These are phyloP conservation scores for Omphalotus guepiniiformis DNA, from an alignment of 768 basidiomycete genomes.

Conservation along the genomic window DNA sequence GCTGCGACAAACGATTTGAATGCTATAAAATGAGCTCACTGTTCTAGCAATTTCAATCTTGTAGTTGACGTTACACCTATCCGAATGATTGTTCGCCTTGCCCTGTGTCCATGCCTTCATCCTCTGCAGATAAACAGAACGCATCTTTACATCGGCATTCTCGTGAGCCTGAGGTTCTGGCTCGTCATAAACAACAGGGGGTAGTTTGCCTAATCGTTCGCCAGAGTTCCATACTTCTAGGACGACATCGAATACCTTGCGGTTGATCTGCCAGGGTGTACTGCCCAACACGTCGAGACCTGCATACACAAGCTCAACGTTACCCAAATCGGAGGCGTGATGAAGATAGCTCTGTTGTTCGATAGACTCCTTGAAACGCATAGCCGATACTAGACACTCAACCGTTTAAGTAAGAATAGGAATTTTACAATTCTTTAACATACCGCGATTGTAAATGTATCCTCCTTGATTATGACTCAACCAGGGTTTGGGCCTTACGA, in stretches of 20 bases:
- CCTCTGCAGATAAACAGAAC: constrained; percentile 48
- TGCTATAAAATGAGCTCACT: constrained; percentile 39
- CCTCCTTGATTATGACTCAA: constrained; percentile 70
- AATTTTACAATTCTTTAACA: constrained; percentile 18
- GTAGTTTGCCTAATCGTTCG: constrained; percentile 76
- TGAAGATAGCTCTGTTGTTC: constrained; percentile 81
- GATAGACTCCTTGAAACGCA: constrained; percentile 89
- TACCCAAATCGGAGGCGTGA: constrained; percentile 66
- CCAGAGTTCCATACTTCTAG: constrained; percentile 86
- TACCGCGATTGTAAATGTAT: constrained; percentile 77
- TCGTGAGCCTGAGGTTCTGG: constrained; percentile 50
- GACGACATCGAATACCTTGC: constrained; percentile 68
- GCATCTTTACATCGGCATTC: constrained; percentile 50
- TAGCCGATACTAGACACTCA: constrained; percentile 49
- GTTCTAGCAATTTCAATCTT: constrained; percentile 94
- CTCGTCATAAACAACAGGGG: constrained; percentile 62
- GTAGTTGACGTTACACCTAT: constrained; percentile 91
- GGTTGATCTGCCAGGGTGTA: constrained; percentile 90
- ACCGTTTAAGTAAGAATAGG: constrained; percentile 8
- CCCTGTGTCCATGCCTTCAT: constrained; percentile 50
- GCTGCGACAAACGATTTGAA: constrained; percentile 5
- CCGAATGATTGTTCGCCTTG: constrained; percentile 83
- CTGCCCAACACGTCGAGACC: constrained; percentile 86
- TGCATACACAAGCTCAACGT: constrained; percentile 81
- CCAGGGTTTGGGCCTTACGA: constrained; percentile 90